phyloP scores from a whole-genome alignment of 495 filamentous ascomycete species.

The Penicillium salamii region DNA sequence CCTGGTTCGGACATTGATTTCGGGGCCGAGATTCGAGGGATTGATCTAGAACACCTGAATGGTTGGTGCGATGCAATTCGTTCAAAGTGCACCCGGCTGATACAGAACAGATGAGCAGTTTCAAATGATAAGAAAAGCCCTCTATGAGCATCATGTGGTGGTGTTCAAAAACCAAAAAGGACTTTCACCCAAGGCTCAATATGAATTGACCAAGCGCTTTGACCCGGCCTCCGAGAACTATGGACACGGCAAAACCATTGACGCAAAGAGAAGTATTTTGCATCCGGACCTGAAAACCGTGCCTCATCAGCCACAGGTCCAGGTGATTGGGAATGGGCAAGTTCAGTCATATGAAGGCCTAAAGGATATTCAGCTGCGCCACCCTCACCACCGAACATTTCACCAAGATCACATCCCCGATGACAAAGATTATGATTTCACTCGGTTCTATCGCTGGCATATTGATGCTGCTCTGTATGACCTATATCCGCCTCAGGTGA shows the following conservation, averaged over 20 bases:
- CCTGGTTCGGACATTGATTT: constrained; percentile 55
- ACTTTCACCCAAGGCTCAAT: constrained; percentile 64
- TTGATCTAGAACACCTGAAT: constrained; percentile 57
- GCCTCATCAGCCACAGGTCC: constrained; percentile 74
- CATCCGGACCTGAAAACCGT: constrained; percentile 77
- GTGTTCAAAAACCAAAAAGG: constrained; percentile 65
- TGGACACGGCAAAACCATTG: constrained; percentile 69
- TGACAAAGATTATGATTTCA: constrained; percentile 62
- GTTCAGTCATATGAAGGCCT: constrained; percentile 65
- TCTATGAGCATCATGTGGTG: constrained; percentile 63
- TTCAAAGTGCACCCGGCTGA: not conserved
- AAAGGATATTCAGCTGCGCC: constrained; percentile 60
- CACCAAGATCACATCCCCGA: constrained; percentile 61
- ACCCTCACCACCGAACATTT: constrained; percentile 74
- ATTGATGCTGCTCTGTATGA: constrained; percentile 76
- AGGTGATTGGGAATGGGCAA: constrained; percentile 72
- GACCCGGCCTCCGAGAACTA: constrained; percentile 62
- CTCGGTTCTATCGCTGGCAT: constrained; percentile 76
- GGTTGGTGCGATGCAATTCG: constrained; percentile 24
- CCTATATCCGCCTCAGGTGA: constrained; percentile 65
- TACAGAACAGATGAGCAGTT: constrained; percentile 55
- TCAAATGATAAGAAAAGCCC: constrained; percentile 51
- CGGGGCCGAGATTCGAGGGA: constrained; percentile 53
- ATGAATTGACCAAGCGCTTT: constrained; percentile 66
- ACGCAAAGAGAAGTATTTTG: constrained; percentile 64